Evolutionary conservation across 805 yeast genomes (phyloP), one percentile per base, ranked within the genome.

Genomic region (Barnettozyma wickerhamii): DNA sequence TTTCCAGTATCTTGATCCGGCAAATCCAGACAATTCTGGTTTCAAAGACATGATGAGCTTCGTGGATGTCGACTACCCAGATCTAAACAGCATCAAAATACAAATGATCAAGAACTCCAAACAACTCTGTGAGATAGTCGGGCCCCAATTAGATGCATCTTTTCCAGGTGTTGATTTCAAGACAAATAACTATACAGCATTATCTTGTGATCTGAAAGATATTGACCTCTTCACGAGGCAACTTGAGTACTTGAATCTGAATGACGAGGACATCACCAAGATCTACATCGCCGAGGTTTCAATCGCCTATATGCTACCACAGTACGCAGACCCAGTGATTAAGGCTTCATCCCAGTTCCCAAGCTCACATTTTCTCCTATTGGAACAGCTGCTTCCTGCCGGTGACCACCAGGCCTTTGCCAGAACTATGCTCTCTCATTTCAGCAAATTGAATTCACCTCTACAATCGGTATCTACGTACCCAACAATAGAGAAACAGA

Each of bases 211-310:
- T 55, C 62, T 85, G 46, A 76, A 81, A 38, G 62, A 77, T 49
- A 48, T 56, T 2, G 49, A 50, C 1, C 49, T 69, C 6, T 80
- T 74, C 43, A 46, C 60, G 15, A 43, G 38, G 21, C 49, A 51
- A 21, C 27, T 53, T 27, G 41, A 43, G 12, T 38, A 42, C 18
- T 36, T 58, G 9, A 32, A 46, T 9, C 45, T 56, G 31, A 54
- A 38, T 18, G 52, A 45, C 21, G 49, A 59, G 1, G 50, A 62
- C n/a, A 51, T 67, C 2, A 62, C 72, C 5, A 77, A 71, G 34
- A 68, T 85, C 3, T 86, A 82, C 53, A 69, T 87, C 30, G 91
- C 95, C 1, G 95, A 85, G 57, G 95, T 86, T 4, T 84, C 95
- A 0, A 61, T 86, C 41, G 89, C 91, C 0, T 86, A 85, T 57